These are phyloP conservation scores for Neurospora hispaniola DNA, from an alignment of 495 filamentous ascomycete species.

Conservation along the genomic window DNA sequence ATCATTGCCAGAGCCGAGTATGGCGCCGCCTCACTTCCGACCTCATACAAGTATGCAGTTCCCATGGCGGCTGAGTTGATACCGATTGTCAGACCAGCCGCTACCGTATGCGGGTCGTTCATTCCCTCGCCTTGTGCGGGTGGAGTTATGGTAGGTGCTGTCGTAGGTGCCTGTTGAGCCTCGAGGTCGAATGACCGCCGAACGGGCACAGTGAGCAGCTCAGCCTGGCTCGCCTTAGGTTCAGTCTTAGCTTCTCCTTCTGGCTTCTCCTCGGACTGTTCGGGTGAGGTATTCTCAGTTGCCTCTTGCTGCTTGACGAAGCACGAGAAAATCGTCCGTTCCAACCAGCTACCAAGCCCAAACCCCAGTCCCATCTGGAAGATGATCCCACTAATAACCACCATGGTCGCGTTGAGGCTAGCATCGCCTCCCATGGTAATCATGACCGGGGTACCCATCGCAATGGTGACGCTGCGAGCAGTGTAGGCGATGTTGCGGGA, in stretches of 20 bases:
- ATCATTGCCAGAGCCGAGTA: conserved; percentile 40
- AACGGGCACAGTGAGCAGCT: background rate
- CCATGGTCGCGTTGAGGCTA: conserved; percentile 33
- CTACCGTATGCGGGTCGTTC: conserved; percentile 23
- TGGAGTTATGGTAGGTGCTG: background rate
- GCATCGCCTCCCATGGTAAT: conserved; percentile 26
- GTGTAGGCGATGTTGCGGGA: conserved; percentile 31
- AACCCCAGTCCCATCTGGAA: conserved; percentile 33
- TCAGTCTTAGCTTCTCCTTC: background rate
- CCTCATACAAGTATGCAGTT: conserved; percentile 36
- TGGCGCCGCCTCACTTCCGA: conserved; percentile 33
- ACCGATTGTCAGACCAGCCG: conserved; percentile 35
- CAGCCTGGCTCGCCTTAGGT: background rate
- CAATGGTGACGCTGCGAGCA: conserved; percentile 35
- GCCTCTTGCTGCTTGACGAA: background rate
- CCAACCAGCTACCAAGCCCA: conserved; percentile 25
- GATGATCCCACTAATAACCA: conserved; percentile 35
- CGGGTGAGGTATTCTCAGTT: background rate
- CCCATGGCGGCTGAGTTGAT: conserved; percentile 43
- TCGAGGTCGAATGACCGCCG: background rate
- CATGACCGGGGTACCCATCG: conserved; percentile 29
- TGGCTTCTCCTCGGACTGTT: background rate
- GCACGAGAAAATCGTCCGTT: conserved; percentile 8
- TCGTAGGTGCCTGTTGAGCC: background rate
- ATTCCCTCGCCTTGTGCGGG: background rate